Conservation (phyloP, 2,329 filamentous ascomycete genomes). For the Hirsutella minnesotensis region DNA sequence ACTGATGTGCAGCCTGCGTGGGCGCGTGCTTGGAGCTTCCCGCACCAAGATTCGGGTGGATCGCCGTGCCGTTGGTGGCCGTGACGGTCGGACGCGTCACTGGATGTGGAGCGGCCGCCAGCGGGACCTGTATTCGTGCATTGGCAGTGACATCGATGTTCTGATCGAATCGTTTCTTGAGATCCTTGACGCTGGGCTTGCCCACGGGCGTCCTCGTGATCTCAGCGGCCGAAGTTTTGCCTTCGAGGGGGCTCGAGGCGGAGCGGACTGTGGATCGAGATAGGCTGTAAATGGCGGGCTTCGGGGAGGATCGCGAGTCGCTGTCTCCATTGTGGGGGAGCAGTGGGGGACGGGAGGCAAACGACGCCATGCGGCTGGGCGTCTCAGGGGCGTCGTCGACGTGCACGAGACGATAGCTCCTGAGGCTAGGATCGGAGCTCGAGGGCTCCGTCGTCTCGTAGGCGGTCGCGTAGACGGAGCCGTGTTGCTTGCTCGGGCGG, state of each 20-base stretch:
- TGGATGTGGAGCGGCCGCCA: slow-evolving; percentile 18
- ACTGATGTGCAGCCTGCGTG: slow-evolving; percentile 1
- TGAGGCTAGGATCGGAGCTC: slow-evolving; percentile 46
- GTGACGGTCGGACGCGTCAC: slow-evolving; percentile 19
- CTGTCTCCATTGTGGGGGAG: slow-evolving; percentile 26
- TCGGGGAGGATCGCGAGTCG: slow-evolving; percentile 30
- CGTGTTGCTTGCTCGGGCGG: slow-evolving; percentile 4
- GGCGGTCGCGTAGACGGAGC: slow-evolving; percentile 8
- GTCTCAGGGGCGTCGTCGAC: slow-evolving; percentile 14
- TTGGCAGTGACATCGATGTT: slow-evolving; percentile 28
- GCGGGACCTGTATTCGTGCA: slow-evolving; percentile 22
- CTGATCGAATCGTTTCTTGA: slow-evolving; percentile 69
- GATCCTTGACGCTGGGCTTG: slow-evolving; percentile 66
- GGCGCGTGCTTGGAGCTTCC: slow-evolving; percentile 6
- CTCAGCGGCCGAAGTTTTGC: slow-evolving; percentile 18
- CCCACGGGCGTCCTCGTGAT: slow-evolving; percentile 19
- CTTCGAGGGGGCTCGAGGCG: slow-evolving; percentile 42
- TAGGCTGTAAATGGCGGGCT: slow-evolving; percentile 26
- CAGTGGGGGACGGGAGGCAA: slow-evolving; percentile 26
- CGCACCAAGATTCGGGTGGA: slow-evolving; percentile 28
- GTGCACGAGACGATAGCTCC: slow-evolving; percentile 30
- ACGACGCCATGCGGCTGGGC: slow-evolving; percentile 18
- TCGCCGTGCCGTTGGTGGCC: slow-evolving; percentile 21
- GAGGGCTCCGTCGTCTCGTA: slow-evolving; percentile 28
- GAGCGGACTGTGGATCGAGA: slow-evolving; percentile 36